These are phyloP conservation scores for Hysterangium stoloniferum DNA, from an alignment of 768 basidiomycete species.

Conservation along the genomic window DNA sequence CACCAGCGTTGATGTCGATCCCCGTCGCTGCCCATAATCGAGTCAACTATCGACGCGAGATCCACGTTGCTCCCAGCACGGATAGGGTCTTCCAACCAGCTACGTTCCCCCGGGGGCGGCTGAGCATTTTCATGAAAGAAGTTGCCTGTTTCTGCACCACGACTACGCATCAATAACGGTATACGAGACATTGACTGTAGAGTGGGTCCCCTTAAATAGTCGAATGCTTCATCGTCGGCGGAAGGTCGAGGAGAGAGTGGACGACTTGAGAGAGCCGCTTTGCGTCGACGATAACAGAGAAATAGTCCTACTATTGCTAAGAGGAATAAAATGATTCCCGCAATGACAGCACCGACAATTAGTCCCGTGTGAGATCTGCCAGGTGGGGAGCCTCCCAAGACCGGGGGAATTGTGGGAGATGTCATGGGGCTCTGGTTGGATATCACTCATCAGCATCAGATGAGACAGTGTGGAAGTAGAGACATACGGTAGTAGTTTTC, in stretches of 20 bases:
- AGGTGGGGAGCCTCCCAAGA: not conserved
- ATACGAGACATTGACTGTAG: not conserved
- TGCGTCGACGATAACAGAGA: conserved; percentile 7
- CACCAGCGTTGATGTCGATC: conserved; percentile 7
- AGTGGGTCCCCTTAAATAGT: not conserved
- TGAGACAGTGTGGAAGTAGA: not conserved
- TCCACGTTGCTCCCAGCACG: conserved; percentile 8
- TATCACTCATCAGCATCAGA: not conserved
- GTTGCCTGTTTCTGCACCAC: conserved; percentile 14
- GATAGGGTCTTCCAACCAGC: conserved; percentile 14
- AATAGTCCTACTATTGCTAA: conserved; percentile 9
- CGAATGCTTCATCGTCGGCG: conserved; percentile 14
- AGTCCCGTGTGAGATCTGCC: conserved; percentile 6
- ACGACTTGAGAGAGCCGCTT: conserved; percentile 2
- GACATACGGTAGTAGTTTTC: conserved; percentile 5
- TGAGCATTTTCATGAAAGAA: conserved; percentile 15
- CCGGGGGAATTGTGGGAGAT: not conserved
- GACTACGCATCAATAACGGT: conserved; percentile 11
- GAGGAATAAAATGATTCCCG: not conserved
- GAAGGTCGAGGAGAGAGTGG: conserved; percentile 10
- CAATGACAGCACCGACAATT: conserved; percentile 13
- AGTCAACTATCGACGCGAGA: conserved; percentile 9
- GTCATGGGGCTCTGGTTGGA: not conserved
- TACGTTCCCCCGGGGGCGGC: conserved; percentile 13
- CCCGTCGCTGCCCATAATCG: conserved; percentile 8